These are phyloP conservation scores for Nothomitra cinnamomea DNA, from an alignment of 2,329 filamentous ascomycete species.

Conservation along the genomic window DNA sequence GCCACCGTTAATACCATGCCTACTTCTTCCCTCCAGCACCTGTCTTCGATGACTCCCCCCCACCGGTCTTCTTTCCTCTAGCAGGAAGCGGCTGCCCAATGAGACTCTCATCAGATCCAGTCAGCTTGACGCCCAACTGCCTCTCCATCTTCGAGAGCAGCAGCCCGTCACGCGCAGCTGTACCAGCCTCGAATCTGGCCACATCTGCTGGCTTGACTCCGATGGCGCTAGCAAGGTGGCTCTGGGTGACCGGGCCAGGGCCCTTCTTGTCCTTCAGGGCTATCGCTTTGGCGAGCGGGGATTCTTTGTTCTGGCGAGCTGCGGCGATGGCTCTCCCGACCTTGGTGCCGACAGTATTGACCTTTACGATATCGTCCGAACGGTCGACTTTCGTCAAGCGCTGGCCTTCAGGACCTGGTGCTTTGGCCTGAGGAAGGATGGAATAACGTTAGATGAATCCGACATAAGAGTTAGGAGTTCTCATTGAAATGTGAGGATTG, in stretches of 20 bases:
- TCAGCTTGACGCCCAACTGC: conserved; percentile 4
- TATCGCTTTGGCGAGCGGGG: neutral
- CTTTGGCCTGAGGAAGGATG: conserved; percentile 27
- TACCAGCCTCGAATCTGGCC: conserved; percentile 71
- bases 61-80: neutral
- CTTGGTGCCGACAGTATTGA: conserved; percentile 68
- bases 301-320: conserved; percentile 38
- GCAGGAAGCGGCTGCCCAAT: neutral
- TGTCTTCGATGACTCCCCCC: neutral
- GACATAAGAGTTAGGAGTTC: neutral
- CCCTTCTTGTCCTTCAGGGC: conserved; percentile 62
- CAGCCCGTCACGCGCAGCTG: conserved; percentile 68
- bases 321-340: conserved; percentile 73
- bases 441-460: neutral
- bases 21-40: neutral
- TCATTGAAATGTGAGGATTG: neutral
- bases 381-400: conserved; percentile 96
- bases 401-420: conserved; percentile 58
- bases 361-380: conserved; percentile 92
- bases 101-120: neutral
- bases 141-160: conserved; percentile 25
- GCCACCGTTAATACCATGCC: neutral
- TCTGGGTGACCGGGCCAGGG: conserved; percentile 65
- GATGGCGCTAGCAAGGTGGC: conserved; percentile 69
- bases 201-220: conserved; percentile 71